A percentile compares a stretch with the other conserved stretches of the same genome.
Evolutionary conservation across 2,329 filamentous ascomycete genomes (phyloP).

Genomic region (Immersiporthe knoxdaviesiana): DNA sequence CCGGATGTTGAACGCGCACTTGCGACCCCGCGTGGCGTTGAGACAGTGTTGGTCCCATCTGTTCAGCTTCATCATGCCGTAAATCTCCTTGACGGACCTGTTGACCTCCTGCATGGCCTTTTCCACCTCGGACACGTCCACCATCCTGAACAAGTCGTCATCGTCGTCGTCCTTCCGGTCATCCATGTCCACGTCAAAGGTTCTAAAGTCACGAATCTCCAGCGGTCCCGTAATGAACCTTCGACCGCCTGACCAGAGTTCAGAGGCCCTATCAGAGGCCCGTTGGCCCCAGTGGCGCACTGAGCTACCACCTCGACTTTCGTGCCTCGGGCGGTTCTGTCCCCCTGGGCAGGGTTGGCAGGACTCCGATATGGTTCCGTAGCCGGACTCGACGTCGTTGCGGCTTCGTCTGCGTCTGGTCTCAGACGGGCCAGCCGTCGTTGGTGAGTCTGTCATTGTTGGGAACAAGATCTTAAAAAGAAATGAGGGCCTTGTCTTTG

Average conservation of each 20-base stretch:
- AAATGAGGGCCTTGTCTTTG: background rate
- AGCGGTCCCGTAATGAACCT: background rate
- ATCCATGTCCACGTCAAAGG: background rate
- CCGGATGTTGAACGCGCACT: background rate
- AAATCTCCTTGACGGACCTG: background rate
- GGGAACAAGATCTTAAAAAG: background rate
- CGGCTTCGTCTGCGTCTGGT: background rate
- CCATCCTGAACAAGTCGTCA: background rate
- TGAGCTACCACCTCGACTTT: background rate
- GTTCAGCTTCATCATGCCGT: constrained; percentile 4
- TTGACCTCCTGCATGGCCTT: background rate
- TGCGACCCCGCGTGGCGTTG: background rate
- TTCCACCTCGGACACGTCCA: background rate
- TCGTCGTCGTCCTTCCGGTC: background rate
- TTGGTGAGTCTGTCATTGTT: background rate
- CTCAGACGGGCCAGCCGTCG: background rate
- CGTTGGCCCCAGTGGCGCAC: background rate
- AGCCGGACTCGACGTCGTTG: background rate
- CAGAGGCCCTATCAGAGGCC: background rate
- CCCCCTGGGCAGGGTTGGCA: background rate
- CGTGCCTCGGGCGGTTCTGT: background rate
- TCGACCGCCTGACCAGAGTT: background rate
- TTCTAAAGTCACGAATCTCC: background rate
- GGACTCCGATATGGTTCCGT: background rate
- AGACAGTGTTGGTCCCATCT: background rate